Percentiles rank a stretch among this genome's conserved stretches.
Evolutionary conservation across 805 yeast species (phyloP).

Genomic region (Suhomyces vadensis): DNA sequence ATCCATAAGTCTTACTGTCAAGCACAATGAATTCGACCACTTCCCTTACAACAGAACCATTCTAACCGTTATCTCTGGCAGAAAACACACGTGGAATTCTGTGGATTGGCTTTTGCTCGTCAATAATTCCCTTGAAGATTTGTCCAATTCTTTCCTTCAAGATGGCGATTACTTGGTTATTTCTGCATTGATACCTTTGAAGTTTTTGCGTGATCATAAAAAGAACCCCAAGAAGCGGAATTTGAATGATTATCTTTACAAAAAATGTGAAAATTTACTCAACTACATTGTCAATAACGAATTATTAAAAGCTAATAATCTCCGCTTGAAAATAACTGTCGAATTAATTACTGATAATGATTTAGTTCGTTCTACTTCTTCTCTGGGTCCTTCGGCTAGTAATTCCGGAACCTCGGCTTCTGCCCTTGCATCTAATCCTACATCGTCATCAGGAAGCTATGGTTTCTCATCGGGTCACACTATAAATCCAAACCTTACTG

Average conservation of each 20-base stretch:
- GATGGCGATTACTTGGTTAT: conserved; percentile 43
- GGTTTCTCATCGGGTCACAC: conserved; percentile 7
- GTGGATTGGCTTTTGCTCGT: conserved; percentile 37
- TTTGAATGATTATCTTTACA: conserved; percentile 19
- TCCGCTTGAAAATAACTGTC: conserved; percentile 39
- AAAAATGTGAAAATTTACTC: conserved; percentile 24
- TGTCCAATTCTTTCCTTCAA: conserved; percentile 23
- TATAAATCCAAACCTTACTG: conserved; percentile 12
- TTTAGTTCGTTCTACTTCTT: not conserved
- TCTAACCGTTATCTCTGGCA: conserved; percentile 39
- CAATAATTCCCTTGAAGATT: conserved; percentile 9
- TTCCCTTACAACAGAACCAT: conserved; percentile 29
- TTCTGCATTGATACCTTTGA: conserved; percentile 34
- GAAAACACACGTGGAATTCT: conserved; percentile 47
- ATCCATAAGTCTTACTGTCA: conserved; percentile 42
- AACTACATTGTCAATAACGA: conserved; percentile 18
- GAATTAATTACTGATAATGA: conserved; percentile 35
- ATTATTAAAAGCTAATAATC: conserved; percentile 16
- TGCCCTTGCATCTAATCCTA: conserved; percentile 3
- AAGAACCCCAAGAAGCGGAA: conserved; percentile 10
- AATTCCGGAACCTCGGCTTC: not conserved
- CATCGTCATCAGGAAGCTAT: not conserved
- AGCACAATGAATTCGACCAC: conserved; percentile 37
- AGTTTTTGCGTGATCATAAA: conserved; percentile 17
- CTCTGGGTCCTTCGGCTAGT: not conserved